A percentile compares a stretch with the other conserved stretches of the same genome.
phyloP scores from a whole-genome alignment of 1,284 basidiomycete species.

The Lentinula novae-zelandiae region DNA sequence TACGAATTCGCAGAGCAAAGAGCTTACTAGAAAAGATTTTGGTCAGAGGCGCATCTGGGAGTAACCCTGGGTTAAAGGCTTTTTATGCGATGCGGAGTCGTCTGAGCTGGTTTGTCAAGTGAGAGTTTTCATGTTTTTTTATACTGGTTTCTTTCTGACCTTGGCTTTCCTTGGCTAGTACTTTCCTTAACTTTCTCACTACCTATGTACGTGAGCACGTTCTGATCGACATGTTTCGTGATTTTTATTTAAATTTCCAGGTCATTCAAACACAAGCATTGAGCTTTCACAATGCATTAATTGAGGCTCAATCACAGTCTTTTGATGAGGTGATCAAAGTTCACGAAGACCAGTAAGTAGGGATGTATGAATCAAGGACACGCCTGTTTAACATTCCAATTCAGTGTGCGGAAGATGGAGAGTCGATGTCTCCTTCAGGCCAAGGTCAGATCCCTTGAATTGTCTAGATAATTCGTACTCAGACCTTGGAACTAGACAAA shows the following conservation, averaged over 20 bases:
- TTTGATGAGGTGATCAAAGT: constrained; percentile 73
- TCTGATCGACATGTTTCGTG: not conserved
- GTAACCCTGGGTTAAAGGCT: constrained; percentile 48
- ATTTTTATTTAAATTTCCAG: constrained; percentile 30
- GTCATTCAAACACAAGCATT: constrained; percentile 63
- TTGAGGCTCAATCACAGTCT: constrained; percentile 57
- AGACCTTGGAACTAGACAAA: constrained; percentile 42
- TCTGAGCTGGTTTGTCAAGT: constrained; percentile 84
- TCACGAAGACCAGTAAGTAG: constrained; percentile 70
- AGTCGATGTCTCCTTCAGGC: constrained; percentile 64
- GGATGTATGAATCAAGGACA: not conserved
- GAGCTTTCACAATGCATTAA: constrained; percentile 54
- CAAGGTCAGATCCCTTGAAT: constrained; percentile 42
- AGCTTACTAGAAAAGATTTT: constrained; percentile 65
- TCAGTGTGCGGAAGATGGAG: constrained; percentile 62
- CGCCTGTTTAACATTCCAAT: not conserved
- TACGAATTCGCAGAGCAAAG: constrained; percentile 75
- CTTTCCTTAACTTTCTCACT: constrained; percentile 68
- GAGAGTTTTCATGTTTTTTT: constrained; percentile 24
- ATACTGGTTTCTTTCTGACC: constrained; percentile 11
- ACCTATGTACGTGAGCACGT: constrained; percentile 68
- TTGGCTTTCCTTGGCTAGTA: constrained; percentile 37
- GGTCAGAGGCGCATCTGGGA: constrained; percentile 42
- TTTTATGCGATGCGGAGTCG: constrained; percentile 74
- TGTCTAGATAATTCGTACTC: not conserved